Base-by-base conservation (phyloP, 306 rosid species). In the Ochetophila trinervis region DNA sequence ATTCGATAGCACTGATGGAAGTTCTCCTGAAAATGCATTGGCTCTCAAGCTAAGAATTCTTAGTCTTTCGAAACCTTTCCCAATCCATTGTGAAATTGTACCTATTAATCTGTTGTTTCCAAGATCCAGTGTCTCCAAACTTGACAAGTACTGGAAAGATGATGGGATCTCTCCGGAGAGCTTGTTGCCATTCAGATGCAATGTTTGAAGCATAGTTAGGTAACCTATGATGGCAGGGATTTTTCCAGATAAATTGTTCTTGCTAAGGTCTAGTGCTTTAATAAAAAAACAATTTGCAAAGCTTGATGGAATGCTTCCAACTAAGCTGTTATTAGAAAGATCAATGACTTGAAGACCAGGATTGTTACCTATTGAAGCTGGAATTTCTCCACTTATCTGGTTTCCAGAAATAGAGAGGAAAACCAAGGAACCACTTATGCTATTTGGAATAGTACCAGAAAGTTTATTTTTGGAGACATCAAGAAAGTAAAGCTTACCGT, bases 391-490 rank as follows among this genome's bases (percentile, higher is more conserved):
- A n/a, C 5, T 58, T 1, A 85, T 30, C 7, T 71, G 65, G 68
- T 85, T 85, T 37, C 53, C 11, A 18, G 85, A 80, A 47, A 79
- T 69, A 63, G 79, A 71, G 10, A 82, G 62, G 65, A 79, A 71
- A 8, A 0, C 0, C 49, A 70, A 52, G 55, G 15, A 14, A 40
- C 40, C 52, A n/a, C 70, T 56, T 52, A 74, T 65, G 23, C 73
- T 75, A 15, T 23, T 7, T 0, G 84, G 80, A 22, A 84, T 63
- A 13, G 37, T 23, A 63, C 86, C 76, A 47, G 78, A 80, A 55
- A 84, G 69, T 17, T 4, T 24, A 59, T 78, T 84, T 72, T 78
- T 78, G 18, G 88, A 80, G 61, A 80, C 77, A 72, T 78, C 84
- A 49, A 80, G 60, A 9, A 67, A 27, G 18, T 1, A 22, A 23